Evolutionary conservation across 2,329 filamentous ascomycete species (phyloP).

Genomic region (Monilinia aucupariae): DNA sequence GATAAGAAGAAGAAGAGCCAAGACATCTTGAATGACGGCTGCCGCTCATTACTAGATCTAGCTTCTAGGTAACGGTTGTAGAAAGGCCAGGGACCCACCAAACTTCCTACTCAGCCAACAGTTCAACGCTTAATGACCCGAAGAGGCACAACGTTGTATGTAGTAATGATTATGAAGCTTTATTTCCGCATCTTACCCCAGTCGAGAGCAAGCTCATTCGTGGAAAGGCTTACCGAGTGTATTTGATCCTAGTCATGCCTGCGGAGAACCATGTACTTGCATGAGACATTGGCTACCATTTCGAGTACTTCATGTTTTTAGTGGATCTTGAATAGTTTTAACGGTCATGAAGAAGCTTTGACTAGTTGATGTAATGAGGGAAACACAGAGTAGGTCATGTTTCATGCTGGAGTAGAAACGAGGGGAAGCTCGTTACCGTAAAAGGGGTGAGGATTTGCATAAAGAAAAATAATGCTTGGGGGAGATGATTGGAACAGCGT

Average conservation of each 20-base stretch:
- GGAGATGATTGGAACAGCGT: background rate
- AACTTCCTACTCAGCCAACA: background rate
- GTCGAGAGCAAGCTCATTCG: background rate
- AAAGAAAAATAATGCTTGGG: background rate
- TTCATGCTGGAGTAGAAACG: background rate
- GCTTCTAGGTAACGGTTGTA: background rate
- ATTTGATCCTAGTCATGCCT: background rate
- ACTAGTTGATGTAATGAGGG: background rate
- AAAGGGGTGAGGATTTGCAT: background rate
- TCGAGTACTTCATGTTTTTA: background rate
- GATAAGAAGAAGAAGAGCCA: background rate
- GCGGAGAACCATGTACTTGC: constrained; percentile 7
- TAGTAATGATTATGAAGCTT: background rate
- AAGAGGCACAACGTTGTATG: background rate
- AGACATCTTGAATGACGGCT: constrained; percentile 5
- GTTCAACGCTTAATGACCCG: background rate
- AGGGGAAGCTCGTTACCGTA: background rate
- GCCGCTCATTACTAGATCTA: background rate
- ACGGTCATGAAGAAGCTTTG: background rate
- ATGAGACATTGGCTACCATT: background rate
- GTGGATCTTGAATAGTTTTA: background rate
- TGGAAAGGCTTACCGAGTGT: background rate
- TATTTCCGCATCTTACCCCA: background rate
- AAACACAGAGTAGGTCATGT: background rate
- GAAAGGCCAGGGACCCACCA: constrained; percentile 5